Evolutionary conservation across 768 basidiomycete species (phyloP), one percentile per base, ranked within the genome.

Genomic region (Rhizopogon sp.): DNA sequence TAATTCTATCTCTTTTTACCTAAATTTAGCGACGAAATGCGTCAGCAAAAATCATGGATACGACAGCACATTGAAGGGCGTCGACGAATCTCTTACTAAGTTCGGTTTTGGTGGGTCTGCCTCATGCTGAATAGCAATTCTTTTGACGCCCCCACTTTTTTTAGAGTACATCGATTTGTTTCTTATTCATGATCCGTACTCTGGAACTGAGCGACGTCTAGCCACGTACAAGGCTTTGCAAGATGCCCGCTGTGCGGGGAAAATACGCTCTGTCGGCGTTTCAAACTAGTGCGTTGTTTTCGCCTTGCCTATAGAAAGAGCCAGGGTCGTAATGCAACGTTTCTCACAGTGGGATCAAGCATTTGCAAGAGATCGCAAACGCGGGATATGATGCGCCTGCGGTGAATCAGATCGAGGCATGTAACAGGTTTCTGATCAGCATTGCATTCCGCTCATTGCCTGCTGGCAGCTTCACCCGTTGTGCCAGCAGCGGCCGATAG

Each of bases 341-440:
- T 35, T 47, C 14, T 44, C n/a, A 33, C n/a, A 92, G 90, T 60
- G 79, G 79, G 20, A 64, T 87, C 35, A 79, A 81, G 43, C 90
- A 93, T 61, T 73, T 93, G 4, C 82, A 91, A 60, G 89, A 93
- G 68, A 85, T 93, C 50, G 76, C 70, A 55, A 69, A 71, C 8
- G 83, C 81, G 0, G 86, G 87, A 3, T 74, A 81, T 43, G 81
- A 82, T 55, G 71, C 78, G 60, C 91, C 91, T 13, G 70, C 83
- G 5, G 84, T 93, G 49, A 92, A 93, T 63, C 91, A 93, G 66
- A 80, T 93, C 55, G 90, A 93, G 79, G 90, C 83, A 63, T 35
- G 72, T 60, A 37, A 37, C 28, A 22, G 29, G 17, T 10, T 31
- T 37, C 9, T 46, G 29, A 46, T 56, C 31, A 45, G 49, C 1